Evolutionary conservation across 306 rosid genomes (phyloP).

Genomic region (Adenanthera pavonina): DNA sequence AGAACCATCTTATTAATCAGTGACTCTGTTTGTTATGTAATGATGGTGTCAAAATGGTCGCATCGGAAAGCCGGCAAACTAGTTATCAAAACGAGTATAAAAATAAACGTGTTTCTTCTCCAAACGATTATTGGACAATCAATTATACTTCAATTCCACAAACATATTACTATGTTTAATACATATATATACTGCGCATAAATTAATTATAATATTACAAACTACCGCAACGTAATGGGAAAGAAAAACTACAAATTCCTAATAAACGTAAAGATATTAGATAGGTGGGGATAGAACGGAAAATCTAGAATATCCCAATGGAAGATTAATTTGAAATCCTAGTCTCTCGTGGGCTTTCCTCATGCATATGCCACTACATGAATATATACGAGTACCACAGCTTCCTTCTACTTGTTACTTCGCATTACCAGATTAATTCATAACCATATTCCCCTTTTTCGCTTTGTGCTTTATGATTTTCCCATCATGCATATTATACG

Average conservation of each 20-base stretch:
- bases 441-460: not conserved
- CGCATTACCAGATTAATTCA: not conserved
- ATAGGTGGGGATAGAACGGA: no score
- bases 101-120: not conserved
- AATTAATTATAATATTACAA: no score
- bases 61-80: not conserved
- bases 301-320: not conserved
- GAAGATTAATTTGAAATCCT: conserved; percentile 1
- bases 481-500: no score
- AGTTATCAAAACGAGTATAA: not conserved
- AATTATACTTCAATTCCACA: no score
- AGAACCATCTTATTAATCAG: not conserved
- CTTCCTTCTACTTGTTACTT: not conserved
- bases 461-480: not conserved
- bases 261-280: no score
- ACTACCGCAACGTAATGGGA: no score
- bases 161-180: no score
- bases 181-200: no score
- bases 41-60: not conserved
- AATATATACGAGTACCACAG: not conserved
- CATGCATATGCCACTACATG: no score
- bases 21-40: not conserved
- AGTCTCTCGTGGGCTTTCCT: no score
- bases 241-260: no score
- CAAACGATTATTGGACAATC: no score